Evolutionary conservation across 306 rosid genomes (phyloP).

Genomic region (Cucurbita moschata): DNA sequence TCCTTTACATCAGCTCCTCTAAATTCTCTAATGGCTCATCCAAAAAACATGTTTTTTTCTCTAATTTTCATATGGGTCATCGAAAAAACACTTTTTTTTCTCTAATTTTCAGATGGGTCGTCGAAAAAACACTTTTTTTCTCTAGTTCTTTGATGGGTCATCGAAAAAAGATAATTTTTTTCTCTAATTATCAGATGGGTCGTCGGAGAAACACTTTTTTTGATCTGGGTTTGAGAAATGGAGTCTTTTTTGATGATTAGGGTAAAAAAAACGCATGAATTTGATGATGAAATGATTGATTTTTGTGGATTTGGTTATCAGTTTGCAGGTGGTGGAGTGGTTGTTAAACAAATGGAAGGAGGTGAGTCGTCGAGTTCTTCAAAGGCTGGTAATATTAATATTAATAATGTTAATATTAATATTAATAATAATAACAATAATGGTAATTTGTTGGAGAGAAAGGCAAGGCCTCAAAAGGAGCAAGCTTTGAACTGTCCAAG

Average conservation of each 20-base stretch:
- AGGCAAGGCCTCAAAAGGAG: slow-evolving; percentile 37
- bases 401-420: background rate
- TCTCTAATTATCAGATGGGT: background rate
- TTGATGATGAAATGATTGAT: too few species aligned
- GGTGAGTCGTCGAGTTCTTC: background rate
- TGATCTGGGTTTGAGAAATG: background rate
- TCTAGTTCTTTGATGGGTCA: background rate
- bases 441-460: slow-evolving; percentile 25
- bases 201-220: background rate
- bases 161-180: too few species aligned
- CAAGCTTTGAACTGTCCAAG: slow-evolving; percentile 63
- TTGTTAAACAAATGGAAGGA: slow-evolving; percentile 24
- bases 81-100: background rate
- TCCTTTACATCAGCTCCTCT: too few species aligned
- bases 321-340: slow-evolving; percentile 15
- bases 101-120: background rate
- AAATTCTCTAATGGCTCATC: too few species aligned
- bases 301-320: background rate
- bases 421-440: background rate
- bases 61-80: background rate
- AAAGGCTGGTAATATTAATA: background rate
- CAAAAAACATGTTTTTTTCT: background rate
- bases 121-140: background rate
- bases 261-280: too few species aligned
- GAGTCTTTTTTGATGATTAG: too few species aligned